These are phyloP conservation scores for Phlyctochytrium bullatum DNA, from an alignment of 192 early-diverging fungal species.

Conservation along the genomic window DNA sequence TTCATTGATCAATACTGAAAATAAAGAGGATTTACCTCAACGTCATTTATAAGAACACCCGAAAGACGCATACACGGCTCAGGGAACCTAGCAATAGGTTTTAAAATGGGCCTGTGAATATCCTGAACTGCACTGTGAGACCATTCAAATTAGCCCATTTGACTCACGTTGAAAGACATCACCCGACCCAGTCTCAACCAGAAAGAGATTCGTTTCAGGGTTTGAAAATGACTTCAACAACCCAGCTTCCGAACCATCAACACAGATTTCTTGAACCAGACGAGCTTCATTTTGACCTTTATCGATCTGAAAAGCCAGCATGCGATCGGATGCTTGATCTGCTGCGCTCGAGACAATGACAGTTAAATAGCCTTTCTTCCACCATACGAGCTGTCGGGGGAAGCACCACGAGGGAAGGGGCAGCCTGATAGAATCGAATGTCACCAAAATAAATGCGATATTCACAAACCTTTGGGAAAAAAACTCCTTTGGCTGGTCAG, in stretches of 20 bases:
- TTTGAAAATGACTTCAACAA: conserved; percentile 8
- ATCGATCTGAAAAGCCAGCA: not conserved
- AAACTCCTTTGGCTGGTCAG: not conserved
- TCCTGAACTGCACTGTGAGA: too few species aligned
- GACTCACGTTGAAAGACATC: not conserved
- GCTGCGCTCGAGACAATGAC: not conserved
- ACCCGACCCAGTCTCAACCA: not conserved
- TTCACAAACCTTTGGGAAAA: too few species aligned
- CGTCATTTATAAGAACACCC: too few species aligned
- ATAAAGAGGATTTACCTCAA: too few species aligned
- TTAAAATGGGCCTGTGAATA: too few species aligned
- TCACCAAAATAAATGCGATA: too few species aligned
- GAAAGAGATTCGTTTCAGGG: conserved; percentile 5
- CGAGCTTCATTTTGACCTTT: not conserved
- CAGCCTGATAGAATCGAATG: too few species aligned
- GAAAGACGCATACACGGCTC: too few species aligned
- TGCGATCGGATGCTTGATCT: not conserved
- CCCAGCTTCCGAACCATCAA: not conserved
- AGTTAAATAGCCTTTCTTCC: not conserved
- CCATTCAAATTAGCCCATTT: too few species aligned
- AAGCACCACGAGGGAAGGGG: not conserved
- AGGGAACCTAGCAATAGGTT: too few species aligned
- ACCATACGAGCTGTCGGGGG: not conserved
- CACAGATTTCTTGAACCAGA: not conserved
- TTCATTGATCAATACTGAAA: too few species aligned